Percentiles rank a stretch among this genome's conserved stretches.
phyloP scores from a whole-genome alignment of 2,329 filamentous ascomycete genomes.

The Fusarium temperatum region DNA sequence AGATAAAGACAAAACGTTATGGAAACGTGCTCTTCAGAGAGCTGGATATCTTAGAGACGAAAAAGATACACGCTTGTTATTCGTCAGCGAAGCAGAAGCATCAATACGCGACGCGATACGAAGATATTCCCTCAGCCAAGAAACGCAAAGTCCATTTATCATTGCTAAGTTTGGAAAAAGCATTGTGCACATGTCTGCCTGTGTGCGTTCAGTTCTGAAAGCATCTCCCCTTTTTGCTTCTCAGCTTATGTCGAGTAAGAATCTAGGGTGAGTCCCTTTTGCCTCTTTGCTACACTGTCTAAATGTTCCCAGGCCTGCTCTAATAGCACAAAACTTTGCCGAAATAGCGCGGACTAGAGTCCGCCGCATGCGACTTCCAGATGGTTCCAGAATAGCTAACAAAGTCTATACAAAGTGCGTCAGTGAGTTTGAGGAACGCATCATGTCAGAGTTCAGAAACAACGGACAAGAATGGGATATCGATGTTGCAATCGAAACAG shows the following conservation, averaged over 20 bases:
- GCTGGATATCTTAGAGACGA: background rate
- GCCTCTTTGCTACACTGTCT: background rate
- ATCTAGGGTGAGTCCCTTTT: background rate
- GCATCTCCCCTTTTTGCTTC: accelerated
- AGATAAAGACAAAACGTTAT: accelerated
- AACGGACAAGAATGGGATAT: background rate
- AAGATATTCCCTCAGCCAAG: background rate
- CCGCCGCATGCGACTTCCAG: background rate
- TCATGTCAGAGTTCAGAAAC: background rate
- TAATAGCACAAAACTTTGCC: background rate
- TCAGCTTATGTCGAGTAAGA: accelerated
- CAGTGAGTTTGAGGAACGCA: background rate
- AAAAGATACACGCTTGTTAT: background rate
- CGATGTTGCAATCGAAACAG: background rate
- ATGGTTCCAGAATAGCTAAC: background rate
- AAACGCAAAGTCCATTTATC: background rate
- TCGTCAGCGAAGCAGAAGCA: background rate
- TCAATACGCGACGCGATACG: accelerated
- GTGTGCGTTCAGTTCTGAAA: background rate
- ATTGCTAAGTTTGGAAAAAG: background rate
- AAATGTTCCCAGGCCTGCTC: background rate
- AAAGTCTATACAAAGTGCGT: background rate
- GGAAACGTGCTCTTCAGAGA: background rate
- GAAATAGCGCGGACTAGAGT: background rate
- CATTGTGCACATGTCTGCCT: background rate